A percentile compares a stretch with the other conserved stretches of the same genome.
These are phyloP conservation scores for Leishmania arabica DNA, from an alignment of 208 protist species.

Conservation along the genomic window DNA sequence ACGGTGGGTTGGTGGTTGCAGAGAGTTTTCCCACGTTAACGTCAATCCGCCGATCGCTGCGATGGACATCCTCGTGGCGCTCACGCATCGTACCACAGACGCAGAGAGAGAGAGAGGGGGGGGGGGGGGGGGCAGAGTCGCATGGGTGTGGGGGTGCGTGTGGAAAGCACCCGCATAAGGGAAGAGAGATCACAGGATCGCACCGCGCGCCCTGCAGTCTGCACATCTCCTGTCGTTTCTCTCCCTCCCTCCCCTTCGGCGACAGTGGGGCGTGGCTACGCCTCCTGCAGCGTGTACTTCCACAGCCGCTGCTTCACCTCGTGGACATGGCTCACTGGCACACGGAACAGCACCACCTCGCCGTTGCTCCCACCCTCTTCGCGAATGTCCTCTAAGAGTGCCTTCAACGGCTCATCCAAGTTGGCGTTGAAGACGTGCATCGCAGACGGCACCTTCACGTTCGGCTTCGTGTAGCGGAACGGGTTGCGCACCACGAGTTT, in stretches of 20 bases:
- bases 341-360: conserved; percentile 67
- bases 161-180: not conserved
- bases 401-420: conserved; percentile 30
- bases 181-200: not conserved
- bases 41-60: not conserved
- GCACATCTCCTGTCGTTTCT: not conserved
- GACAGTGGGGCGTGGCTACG: conserved; percentile 2
- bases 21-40: not conserved
- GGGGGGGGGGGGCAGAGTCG: no score
- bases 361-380: conserved; percentile 35
- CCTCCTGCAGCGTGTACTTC: conserved; percentile 85
- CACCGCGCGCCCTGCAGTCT: not conserved
- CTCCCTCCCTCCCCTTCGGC: not conserved
- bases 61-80: not conserved
- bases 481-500: conserved; percentile 71
- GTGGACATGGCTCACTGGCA: conserved; percentile 45
- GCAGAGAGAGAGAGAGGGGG: not conserved
- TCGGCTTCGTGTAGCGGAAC: conserved; percentile 61
- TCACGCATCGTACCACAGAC: not conserved
- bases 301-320: conserved; percentile 76
- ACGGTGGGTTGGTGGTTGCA: not conserved
- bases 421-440: conserved; percentile 64
- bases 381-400: conserved; percentile 25
- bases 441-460: conserved; percentile 55
- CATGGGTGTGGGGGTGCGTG: not conserved